Percentiles rank a stretch among this genome's conserved stretches.
These are phyloP conservation scores for Candida vaughaniae DNA, from an alignment of 805 yeast species.

Conservation along the genomic window DNA sequence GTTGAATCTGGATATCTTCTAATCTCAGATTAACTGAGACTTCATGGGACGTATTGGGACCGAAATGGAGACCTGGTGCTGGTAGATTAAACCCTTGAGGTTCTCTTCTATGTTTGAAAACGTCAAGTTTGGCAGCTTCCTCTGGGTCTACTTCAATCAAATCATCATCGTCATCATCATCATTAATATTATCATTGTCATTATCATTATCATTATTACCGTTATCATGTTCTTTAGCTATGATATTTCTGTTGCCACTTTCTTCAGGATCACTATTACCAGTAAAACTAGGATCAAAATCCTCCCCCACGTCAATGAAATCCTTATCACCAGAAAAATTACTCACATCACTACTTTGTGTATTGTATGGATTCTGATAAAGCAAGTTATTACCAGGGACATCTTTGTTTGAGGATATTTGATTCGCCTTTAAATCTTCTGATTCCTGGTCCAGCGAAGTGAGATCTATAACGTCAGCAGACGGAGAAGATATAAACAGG, in stretches of 20 bases:
- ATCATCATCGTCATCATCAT: constrained; percentile 24
- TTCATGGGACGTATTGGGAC: background rate
- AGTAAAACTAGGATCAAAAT: too few relatives aligned
- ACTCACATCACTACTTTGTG: too few relatives aligned
- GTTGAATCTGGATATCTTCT: background rate
- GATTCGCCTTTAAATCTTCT: background rate
- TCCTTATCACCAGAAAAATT: too few relatives aligned
- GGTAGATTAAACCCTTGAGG: constrained; percentile 20
- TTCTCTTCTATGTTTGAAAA: constrained; percentile 17
- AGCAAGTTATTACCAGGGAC: too few relatives aligned
- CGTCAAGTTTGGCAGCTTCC: constrained; percentile 25
- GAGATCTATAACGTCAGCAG: constrained; percentile 12
- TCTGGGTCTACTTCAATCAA: constrained; percentile 27
- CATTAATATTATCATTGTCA: too few relatives aligned
- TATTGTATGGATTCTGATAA: too few relatives aligned
- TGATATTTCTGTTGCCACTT: too few relatives aligned
- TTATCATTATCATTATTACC: background rate
- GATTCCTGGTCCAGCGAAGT: constrained; percentile 11
- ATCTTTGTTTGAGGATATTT: background rate
- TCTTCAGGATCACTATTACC: background rate
- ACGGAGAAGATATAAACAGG: too few relatives aligned
- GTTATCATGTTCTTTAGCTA: too few relatives aligned
- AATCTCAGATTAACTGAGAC: too few relatives aligned
- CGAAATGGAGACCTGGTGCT: constrained; percentile 27
- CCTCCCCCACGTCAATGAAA: background rate